These are phyloP conservation scores for Sporisorium iseilematis-ciliati DNA, from an alignment of 1,284 basidiomycete genomes.

Conservation along the genomic window DNA sequence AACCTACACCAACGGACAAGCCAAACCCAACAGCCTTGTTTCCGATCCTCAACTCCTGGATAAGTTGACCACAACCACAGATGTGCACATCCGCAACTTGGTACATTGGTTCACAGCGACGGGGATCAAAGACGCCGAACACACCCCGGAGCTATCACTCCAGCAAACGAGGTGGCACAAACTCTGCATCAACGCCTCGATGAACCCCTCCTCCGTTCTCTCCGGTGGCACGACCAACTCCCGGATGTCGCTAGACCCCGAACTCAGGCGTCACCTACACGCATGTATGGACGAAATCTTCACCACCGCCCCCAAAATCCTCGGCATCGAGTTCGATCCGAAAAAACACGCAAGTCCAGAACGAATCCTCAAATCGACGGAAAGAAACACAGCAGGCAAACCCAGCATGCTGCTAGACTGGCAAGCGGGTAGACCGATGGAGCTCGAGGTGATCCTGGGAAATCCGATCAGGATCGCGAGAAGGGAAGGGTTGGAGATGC, in stretches of 20 bases:
- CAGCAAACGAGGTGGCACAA: conserved; percentile 73
- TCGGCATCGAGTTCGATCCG: conserved; percentile 68
- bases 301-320: conserved; percentile 67
- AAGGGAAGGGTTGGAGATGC: conserved; percentile 69
- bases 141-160: conserved; percentile 68
- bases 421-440: conserved; percentile 70
- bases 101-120: conserved; percentile 66
- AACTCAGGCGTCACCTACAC: conserved; percentile 68
- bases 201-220: conserved; percentile 72
- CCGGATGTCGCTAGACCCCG: conserved; percentile 70
- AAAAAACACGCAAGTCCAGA: conserved; percentile 70
- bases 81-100: conserved; percentile 51
- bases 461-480: conserved; percentile 69
- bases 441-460: conserved; percentile 70
- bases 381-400: conserved; percentile 69
- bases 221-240: conserved; percentile 70
- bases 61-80: conserved; percentile 17
- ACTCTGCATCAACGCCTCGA: conserved; percentile 71
- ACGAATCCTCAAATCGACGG: conserved; percentile 69
- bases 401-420: conserved; percentile 72
- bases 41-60: conserved; percentile 23
- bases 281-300: conserved; percentile 72
- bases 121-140: conserved; percentile 71
- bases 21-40: conserved; percentile 38
- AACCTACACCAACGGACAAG: conserved; percentile 66